Base-by-base conservation (phyloP, 2,329 filamentous ascomycete species). In the Hypoxylon sp. region DNA sequence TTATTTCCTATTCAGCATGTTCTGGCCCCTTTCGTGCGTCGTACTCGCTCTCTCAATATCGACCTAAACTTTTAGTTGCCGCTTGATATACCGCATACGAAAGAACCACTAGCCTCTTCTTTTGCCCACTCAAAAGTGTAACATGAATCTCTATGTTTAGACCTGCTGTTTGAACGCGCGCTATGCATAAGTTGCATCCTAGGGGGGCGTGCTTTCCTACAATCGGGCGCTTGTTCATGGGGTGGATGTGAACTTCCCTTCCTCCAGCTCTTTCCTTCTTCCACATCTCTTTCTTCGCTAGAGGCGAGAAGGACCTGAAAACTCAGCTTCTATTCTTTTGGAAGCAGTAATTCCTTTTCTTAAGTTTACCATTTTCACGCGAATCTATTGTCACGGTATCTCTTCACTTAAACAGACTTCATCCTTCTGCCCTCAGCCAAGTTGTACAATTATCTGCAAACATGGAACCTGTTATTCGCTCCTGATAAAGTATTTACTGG, bases 151-250 rank as follows among this genome's bases (percentile, higher is more conserved):
- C 60, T 61, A 64, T 46, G 45, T 65, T 60, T 48, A 6, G 60
- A 21, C 30, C 51, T 60, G 23, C 58, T 30, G n/a, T 48, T 36
- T 41, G 36, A 53, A n/a, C n/a, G 38, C 53, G 43, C 28, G 32
- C 45, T 45, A 58, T 64, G 30, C 58, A 52, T 64, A 51, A 50
- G 30, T 49, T 65, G 41, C 60, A 43, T 34, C 43, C 38, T 30
- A 49, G 43, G 43, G 41, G 63, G 60, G 55, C 52, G 62, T 61
- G 63, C 46, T 69, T 69, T 62, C 67, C 21, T 41, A 46, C 30
- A 41, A 17, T 56, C 19, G 45, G 53, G 30, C 34, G 43, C 53
- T 53, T 67, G 46, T 63, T 67, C 43, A 28, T 51, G 45, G 51
- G 36, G 55, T 52, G 32, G 49, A 61, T 14, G 38, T 68, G 49